A percentile compares a stretch with the other conserved stretches of the same genome.
Conservation (phyloP, 805 yeast genomes). For the Suhomyces kilbournensis region DNA sequence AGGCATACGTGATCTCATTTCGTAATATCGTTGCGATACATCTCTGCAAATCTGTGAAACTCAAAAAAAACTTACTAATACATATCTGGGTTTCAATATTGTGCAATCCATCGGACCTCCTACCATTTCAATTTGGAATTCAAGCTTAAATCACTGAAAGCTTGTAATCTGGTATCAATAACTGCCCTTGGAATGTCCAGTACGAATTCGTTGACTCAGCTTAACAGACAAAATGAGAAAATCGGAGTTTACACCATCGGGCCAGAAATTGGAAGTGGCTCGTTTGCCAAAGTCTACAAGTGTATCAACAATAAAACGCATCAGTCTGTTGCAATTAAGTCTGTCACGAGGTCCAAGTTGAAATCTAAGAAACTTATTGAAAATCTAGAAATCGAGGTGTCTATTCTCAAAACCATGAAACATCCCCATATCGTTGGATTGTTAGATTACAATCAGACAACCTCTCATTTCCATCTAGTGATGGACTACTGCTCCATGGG, state of each 20-base stretch:
- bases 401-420: constrained; percentile 79
- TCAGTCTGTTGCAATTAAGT: constrained; percentile 80
- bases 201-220: neutral
- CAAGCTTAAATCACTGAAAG: neutral
- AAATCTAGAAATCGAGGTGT: constrained; percentile 88
- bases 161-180: neutral
- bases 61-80: neutral
- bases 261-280: constrained; percentile 89
- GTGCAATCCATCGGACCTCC: neutral
- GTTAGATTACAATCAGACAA: constrained; percentile 77
- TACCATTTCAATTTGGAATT: neutral
- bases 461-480: constrained; percentile 76
- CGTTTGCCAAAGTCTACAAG: constrained; percentile 93
- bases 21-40: neutral
- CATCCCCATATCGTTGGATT: constrained; percentile 92
- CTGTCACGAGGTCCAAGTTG: constrained; percentile 77
- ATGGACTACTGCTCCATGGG: constrained; percentile 98
- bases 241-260: constrained; percentile 59
- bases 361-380: constrained; percentile 84
- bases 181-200: neutral
- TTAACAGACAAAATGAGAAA: constrained; percentile 4
- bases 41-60: neutral
- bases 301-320: constrained; percentile 57
- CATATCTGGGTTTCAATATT: neutral
- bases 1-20: neutral